Conservation (phyloP, 2,329 filamentous ascomycete species). For the Botrytis fragariae region DNA sequence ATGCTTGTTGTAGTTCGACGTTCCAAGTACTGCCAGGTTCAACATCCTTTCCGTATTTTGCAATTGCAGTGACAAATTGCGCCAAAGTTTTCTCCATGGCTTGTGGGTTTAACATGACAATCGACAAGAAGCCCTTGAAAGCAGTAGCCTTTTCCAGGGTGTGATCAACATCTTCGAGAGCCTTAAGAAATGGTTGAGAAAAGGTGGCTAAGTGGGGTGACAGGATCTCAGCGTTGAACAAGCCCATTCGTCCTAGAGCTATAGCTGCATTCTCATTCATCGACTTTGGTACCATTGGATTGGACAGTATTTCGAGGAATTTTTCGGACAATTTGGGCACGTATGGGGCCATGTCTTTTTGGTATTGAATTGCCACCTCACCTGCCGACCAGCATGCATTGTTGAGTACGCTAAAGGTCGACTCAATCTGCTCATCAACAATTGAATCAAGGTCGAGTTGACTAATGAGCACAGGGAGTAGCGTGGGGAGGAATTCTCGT, state of each 20-base stretch:
- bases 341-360: conserved; percentile 72
- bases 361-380: conserved; percentile 81
- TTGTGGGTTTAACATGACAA: conserved; percentile 82
- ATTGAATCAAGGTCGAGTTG: conserved; percentile 82
- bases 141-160: conserved; percentile 94
- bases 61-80: conserved; percentile 81
- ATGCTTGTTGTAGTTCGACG: conserved; percentile 36
- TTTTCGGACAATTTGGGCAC: conserved; percentile 73
- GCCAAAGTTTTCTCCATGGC: conserved; percentile 85
- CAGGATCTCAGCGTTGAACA: conserved; percentile 72
- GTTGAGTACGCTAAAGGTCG: conserved; percentile 88
- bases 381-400: conserved; percentile 97
- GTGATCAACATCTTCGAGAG: conserved; percentile 80
- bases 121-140: conserved; percentile 82
- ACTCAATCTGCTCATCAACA: conserved; percentile 76
- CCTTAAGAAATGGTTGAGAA: conserved; percentile 75
- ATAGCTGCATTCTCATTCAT: conserved; percentile 94
- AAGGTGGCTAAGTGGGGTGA: conserved; percentile 78
- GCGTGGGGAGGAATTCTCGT: conserved; percentile 65
- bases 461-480: conserved; percentile 79
- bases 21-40: conserved; percentile 43
- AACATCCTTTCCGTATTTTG: conserved; percentile 66
- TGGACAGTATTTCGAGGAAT: conserved; percentile 78
- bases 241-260: conserved; percentile 81
- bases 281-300: conserved; percentile 79